These are phyloP conservation scores for Plantago elongata DNA, from an alignment of 257 asterid species.

Conservation along the genomic window DNA sequence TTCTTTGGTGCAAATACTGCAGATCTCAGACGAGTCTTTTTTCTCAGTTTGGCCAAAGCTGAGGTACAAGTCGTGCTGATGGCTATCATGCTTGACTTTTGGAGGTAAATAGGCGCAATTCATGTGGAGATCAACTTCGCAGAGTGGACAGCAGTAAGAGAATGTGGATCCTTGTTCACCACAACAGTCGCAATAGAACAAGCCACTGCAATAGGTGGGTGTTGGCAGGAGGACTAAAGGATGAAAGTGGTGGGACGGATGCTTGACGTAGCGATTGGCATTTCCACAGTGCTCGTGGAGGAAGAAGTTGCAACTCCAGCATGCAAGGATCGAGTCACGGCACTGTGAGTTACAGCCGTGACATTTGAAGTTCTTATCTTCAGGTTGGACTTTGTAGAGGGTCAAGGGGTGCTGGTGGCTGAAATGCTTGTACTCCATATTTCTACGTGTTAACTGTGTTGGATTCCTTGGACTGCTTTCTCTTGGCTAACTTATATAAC, in stretches of 20 bases:
- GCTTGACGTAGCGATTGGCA: conserved; percentile 52
- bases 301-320: conserved; percentile 60
- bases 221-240: conserved; percentile 46
- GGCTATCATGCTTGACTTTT: conserved; percentile 31
- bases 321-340: conserved; percentile 44
- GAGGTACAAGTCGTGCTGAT: conserved; percentile 38
- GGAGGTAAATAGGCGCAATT: conserved; percentile 49
- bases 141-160: conserved; percentile 49
- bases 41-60: conserved; percentile 16
- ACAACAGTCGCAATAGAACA: conserved; percentile 53
- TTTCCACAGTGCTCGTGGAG: conserved; percentile 75
- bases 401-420: conserved; percentile 53
- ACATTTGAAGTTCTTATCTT: conserved; percentile 43
- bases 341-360: conserved; percentile 50
- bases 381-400: conserved; percentile 34
- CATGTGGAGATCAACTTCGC: conserved; percentile 66
- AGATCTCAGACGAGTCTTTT: conserved; percentile 4
- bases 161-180: conserved; percentile 46
- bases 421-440: conserved; percentile 57
- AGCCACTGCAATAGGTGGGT: conserved; percentile 64
- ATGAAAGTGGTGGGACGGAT: conserved; percentile 49
- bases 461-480: not conserved
- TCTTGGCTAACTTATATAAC: too few species aligned
- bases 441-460: not conserved
- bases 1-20: conserved; percentile 40